phyloP scores from a whole-genome alignment of 1,284 basidiomycete genomes.

The Hymenochaete sp. region DNA sequence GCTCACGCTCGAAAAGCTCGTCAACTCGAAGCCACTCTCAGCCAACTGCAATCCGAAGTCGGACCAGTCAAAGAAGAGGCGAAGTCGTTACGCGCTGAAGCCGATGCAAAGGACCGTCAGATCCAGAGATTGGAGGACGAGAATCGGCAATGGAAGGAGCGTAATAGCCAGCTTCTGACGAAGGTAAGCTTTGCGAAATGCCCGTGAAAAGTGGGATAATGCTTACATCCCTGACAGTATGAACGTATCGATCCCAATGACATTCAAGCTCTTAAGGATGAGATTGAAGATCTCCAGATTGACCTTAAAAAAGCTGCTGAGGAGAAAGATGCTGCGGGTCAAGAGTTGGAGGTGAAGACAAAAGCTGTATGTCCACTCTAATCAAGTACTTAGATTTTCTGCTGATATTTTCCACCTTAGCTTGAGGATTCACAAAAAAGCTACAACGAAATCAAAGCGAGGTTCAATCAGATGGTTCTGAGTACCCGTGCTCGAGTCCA shows the following conservation, averaged over 20 bases:
- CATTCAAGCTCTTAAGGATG: conserved; percentile 71
- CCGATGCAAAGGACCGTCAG: conserved; percentile 63
- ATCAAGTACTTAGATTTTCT: too few relatives aligned
- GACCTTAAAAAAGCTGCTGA: conserved; percentile 27
- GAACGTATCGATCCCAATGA: conserved; percentile 85
- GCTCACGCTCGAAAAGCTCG: conserved; percentile 54
- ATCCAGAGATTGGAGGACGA: conserved; percentile 71
- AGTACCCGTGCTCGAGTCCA: conserved; percentile 27
- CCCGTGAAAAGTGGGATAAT: background rate
- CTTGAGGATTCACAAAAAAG: conserved; percentile 26
- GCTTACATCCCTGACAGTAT: conserved; percentile 40
- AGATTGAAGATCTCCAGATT: conserved; percentile 46
- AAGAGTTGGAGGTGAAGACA: conserved; percentile 33
- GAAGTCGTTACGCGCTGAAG: conserved; percentile 60
- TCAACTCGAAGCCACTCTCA: conserved; percentile 58
- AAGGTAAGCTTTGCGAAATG: conserved; percentile 41
- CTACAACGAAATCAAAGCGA: conserved; percentile 25
- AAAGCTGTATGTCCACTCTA: conserved; percentile 29
- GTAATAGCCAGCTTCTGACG: conserved; percentile 71
- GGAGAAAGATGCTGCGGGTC: conserved; percentile 21
- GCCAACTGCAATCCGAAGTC: conserved; percentile 51
- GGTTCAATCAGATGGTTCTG: conserved; percentile 26
- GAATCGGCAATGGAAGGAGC: conserved; percentile 76
- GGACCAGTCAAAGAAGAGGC: conserved; percentile 72
- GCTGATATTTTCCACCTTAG: conserved; percentile 24